phyloP scores from a whole-genome alignment of 306 rosid genomes.

The Malus domestica region DNA sequence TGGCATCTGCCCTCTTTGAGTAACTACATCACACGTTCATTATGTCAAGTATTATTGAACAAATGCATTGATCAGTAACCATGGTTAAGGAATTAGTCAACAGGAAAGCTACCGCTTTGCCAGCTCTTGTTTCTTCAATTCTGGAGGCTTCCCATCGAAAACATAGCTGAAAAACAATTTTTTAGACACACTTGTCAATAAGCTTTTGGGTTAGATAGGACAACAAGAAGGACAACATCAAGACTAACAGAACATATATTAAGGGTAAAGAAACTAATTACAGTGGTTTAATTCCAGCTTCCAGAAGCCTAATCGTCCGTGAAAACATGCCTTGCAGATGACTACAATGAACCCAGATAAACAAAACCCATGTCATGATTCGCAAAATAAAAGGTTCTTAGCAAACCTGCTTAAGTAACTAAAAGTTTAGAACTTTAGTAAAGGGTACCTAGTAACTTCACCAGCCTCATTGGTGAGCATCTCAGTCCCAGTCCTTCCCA shows the following conservation, averaged over 20 bases:
- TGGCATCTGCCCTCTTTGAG: slow-evolving; percentile 78
- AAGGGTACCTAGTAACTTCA: slow-evolving; percentile 84
- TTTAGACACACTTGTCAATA: background rate
- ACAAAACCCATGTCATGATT: slow-evolving; percentile 19
- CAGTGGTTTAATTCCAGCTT: slow-evolving; percentile 94
- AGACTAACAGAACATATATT: background rate
- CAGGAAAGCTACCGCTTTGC: slow-evolving; percentile 67
- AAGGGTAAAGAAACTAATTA: slow-evolving; percentile 21
- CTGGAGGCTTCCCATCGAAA: slow-evolving; percentile 91
- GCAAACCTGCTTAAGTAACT: background rate
- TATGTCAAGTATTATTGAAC: background rate
- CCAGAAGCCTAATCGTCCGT: slow-evolving; percentile 88
- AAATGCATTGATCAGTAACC: background rate
- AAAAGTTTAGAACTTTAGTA: background rate
- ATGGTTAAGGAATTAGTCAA: background rate
- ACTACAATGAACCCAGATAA: slow-evolving; percentile 26
- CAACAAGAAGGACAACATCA: background rate
- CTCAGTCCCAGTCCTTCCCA: slow-evolving; percentile 91
- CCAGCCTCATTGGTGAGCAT: slow-evolving; percentile 97
- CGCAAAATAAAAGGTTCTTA: background rate
- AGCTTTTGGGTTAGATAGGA: background rate
- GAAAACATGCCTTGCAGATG: slow-evolving; percentile 97
- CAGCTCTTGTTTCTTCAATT: slow-evolving; percentile 85
- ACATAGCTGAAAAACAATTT: slow-evolving; percentile 54
- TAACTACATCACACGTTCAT: slow-evolving; percentile 35